Evolutionary conservation across 441 rosid species (phyloP).

Genomic region (Metrosideros polymorpha): DNA sequence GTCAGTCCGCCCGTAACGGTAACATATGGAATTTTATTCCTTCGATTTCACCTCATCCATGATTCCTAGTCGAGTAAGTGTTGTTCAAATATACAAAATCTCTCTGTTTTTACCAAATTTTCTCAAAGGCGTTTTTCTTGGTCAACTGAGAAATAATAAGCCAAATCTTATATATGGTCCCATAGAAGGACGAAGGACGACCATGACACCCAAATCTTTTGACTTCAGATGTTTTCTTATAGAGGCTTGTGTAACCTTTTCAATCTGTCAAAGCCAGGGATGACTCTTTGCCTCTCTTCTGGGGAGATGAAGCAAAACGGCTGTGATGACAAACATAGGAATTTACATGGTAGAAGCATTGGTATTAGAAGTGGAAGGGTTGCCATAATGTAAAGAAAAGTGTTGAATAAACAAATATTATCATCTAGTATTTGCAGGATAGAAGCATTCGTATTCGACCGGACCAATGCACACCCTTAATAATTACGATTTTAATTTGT

Average conservation of each 20-base stretch:
- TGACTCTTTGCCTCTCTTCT: neutral
- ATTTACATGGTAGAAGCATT: neutral
- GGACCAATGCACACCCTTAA: neutral
- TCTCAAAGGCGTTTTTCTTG: neutral
- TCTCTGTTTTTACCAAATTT: neutral
- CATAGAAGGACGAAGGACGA: no score
- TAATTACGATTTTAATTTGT: neutral
- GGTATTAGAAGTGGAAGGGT: neutral
- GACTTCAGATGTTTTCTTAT: neutral
- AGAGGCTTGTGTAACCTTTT: neutral
- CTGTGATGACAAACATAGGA: neutral
- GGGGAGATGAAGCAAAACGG: neutral
- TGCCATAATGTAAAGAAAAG: neutral
- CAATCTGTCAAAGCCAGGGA: neutral
- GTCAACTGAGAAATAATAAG: neutral
- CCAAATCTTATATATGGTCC: no score
- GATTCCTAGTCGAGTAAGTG: neutral
- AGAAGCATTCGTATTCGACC: no score
- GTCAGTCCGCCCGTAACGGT: rapidly evolving
- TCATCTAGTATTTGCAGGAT: no score
- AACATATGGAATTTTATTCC: neutral
- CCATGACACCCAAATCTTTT: neutral
- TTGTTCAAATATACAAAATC: neutral
- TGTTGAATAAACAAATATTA: neutral
- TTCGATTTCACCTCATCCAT: neutral